Evolutionary conservation across 2,329 filamentous ascomycete species (phyloP), one percentile per base, ranked within the genome.

Genomic region (Cucurbitaria berberidis): DNA sequence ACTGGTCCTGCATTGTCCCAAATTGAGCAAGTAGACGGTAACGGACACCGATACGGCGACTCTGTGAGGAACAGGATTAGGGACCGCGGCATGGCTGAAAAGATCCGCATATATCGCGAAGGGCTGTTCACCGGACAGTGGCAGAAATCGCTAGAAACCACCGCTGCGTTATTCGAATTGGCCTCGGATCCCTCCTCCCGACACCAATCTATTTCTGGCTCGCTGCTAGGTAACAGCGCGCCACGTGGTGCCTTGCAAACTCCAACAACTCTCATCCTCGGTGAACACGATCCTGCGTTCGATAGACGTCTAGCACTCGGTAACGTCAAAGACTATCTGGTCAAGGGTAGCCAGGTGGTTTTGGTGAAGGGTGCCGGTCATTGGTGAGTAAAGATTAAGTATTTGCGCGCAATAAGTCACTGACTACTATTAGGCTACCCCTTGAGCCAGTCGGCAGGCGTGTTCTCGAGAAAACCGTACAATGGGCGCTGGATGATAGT

Each of bases 41-140:
- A 48, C 53, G 22, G 66, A 62, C 19, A 51, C 74, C 27, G 82
- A 8, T 74, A 73, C 32, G 59, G 78, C 76, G 15, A 70, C 2
- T 76, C 75, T 2, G 75, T 84, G 2, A 58, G 54, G 27, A 63
- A 69, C 22, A 75, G 81, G 11, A 67, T 76, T 2, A 38, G 57
- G 2, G 69, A 73, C 32, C 77, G 76, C 21, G 81, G 80, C 51
- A 82, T 83, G 73, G 69, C 75, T 11, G 76, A 83, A 55, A 81
- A 81, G 63, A 78, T 82, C 21, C 70, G 76, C 11, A 79, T 85
- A 48, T 86, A 86, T 68, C 79, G 82, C 27, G 77, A 86, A 38
- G 78, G 78, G 2, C 72, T 83, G 0, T 69, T 77, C 18, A 53
- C 67, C 3, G 68, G 68, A 0, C 68, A 65, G 11, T 86, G 84